These are phyloP conservation scores for Neostapfia colusana DNA, from an alignment of 176 grass and related monocot genomes.

Conservation along the genomic window DNA sequence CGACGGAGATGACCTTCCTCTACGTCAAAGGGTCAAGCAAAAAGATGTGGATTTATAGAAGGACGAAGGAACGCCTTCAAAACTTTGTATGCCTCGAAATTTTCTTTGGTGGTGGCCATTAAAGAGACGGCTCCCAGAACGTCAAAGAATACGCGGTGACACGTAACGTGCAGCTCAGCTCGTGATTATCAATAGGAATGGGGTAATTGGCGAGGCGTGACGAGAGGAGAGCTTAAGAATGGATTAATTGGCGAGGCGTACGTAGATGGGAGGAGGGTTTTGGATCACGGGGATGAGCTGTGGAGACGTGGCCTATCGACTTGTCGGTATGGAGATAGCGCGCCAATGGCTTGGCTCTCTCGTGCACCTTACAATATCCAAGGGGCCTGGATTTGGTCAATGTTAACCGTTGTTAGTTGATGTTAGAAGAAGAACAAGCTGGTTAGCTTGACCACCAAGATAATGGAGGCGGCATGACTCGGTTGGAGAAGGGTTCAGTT, in stretches of 20 bases:
- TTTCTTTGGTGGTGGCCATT: neutral
- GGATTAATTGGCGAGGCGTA: neutral
- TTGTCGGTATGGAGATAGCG: neutral
- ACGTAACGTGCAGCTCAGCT: conserved; percentile 15
- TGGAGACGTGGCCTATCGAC: neutral
- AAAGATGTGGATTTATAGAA: neutral
- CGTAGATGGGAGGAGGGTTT: neutral
- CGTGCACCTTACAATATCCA: neutral
- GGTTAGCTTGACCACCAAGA: neutral
- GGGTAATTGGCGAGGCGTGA: neutral
- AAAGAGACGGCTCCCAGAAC: neutral
- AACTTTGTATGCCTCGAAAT: neutral
- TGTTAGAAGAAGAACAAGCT: neutral
- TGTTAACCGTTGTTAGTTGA: neutral
- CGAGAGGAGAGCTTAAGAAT: neutral
- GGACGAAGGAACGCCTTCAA: neutral
- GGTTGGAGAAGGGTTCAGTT: neutral
- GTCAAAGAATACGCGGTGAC: conserved; percentile 1
- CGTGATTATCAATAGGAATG: conserved; percentile 17
- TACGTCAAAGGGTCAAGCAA: neutral
- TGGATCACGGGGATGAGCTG: conserved; percentile 11
- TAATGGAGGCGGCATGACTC: neutral
- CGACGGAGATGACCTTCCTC: neutral
- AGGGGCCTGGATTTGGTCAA: neutral
- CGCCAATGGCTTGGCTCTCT: neutral